A percentile compares a stretch with the other conserved stretches of the same genome.
These are phyloP conservation scores for Heliosperma pusillum DNA, from an alignment of 148 eudicot genomes.

Conservation along the genomic window DNA sequence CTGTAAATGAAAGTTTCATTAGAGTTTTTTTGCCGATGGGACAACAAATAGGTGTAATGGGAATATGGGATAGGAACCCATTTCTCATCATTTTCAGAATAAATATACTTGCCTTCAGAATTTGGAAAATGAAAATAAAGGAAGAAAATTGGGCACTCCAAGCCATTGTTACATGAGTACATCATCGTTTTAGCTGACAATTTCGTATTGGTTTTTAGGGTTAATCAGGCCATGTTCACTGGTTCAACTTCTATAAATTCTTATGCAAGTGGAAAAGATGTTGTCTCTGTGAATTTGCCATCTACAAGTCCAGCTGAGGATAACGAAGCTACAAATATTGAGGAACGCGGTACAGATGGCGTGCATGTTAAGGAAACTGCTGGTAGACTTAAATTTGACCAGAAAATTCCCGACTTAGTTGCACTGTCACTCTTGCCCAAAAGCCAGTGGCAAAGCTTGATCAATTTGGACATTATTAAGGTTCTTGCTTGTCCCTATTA, in stretches of 20 bases:
- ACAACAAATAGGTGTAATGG: background rate
- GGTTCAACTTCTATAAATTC: slow-evolving; percentile 53
- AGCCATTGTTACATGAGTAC: background rate
- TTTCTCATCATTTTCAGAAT: background rate
- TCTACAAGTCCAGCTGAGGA: slow-evolving; percentile 57
- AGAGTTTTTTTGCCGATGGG: background rate
- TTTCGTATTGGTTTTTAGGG: slow-evolving; percentile 42
- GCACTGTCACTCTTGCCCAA: slow-evolving; percentile 89
- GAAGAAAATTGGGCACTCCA: background rate
- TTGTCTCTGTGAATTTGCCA: slow-evolving; percentile 68
- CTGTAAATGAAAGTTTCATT: background rate
- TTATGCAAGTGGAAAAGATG: slow-evolving; percentile 79
- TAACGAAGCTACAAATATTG: slow-evolving; percentile 34
- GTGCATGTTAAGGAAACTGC: slow-evolving; percentile 29
- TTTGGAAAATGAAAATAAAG: background rate
- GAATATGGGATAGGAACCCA: background rate
- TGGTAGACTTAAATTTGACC: slow-evolving; percentile 26
- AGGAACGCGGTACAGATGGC: slow-evolving; percentile 25
- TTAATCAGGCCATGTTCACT: slow-evolving; percentile 87
- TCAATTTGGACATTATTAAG: slow-evolving; percentile 92
- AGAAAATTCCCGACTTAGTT: slow-evolving; percentile 85
- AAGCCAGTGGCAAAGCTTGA: slow-evolving; percentile 98
- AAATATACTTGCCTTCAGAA: background rate
- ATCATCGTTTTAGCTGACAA: background rate
- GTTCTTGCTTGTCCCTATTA: slow-evolving; percentile 30